A percentile compares a stretch with the other conserved stretches of the same genome.
Evolutionary conservation across 768 basidiomycete species (phyloP).

Genomic region (Goffeauzyma gilvescens): DNA sequence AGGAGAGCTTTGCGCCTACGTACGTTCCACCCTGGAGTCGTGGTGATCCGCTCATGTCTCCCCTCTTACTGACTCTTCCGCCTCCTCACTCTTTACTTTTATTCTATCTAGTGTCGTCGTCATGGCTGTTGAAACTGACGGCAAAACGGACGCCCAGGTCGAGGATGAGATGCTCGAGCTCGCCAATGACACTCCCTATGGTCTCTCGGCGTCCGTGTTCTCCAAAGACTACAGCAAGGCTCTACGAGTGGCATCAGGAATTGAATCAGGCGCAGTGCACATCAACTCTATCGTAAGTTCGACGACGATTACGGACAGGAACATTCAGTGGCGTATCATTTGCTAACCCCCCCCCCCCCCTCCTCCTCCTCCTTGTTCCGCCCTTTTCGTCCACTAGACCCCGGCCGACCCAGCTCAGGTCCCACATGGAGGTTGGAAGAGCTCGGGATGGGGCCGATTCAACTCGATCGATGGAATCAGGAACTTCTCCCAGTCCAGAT

Average conservation of each 20-base stretch:
- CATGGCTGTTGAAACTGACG: too few species aligned
- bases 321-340: too few species aligned
- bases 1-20: not conserved
- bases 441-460: conserved; percentile 26
- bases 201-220: conserved; percentile 41
- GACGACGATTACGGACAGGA: too few species aligned
- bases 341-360: too few species aligned
- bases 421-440: conserved; percentile 1
- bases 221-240: conserved; percentile 37
- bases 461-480: conserved; percentile 24
- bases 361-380: too few species aligned
- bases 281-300: too few species aligned
- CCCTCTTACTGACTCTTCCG: not conserved
- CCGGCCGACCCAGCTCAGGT: not conserved
- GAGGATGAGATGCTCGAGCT: conserved; percentile 41
- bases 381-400: too few species aligned
- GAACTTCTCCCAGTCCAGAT: conserved; percentile 30
- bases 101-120: too few species aligned
- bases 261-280: conserved; percentile 40
- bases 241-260: conserved; percentile 36
- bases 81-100: not conserved
- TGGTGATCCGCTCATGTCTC: not conserved
- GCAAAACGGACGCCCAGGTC: too few species aligned
- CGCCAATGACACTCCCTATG: conserved; percentile 42
- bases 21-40: not conserved